phyloP scores from a whole-genome alignment of 2,329 filamentous ascomycete species.

The Falciphora oryzae region DNA sequence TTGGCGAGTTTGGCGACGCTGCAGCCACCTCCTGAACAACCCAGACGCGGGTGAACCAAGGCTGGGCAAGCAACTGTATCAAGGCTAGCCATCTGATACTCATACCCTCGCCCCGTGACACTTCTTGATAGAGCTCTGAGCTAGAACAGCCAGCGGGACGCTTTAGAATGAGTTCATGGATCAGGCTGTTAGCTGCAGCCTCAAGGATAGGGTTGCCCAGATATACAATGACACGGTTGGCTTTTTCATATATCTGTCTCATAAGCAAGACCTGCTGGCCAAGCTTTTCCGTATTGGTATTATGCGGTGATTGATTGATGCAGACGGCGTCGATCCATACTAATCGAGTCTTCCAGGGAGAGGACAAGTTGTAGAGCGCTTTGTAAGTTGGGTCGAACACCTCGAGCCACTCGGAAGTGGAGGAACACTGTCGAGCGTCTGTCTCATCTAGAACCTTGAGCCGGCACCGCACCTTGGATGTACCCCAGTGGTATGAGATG shows the following conservation, averaged over 20 bases:
- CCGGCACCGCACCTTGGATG: not conserved
- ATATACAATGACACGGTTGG: not conserved
- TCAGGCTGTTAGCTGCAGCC: not conserved
- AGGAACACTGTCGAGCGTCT: too few species aligned
- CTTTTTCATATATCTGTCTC: not conserved
- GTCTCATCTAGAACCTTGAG: not conserved
- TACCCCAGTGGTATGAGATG: conserved; percentile 4
- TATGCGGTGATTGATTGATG: not conserved
- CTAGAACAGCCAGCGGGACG: not conserved
- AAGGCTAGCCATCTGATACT: not conserved
- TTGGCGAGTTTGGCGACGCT: not conserved
- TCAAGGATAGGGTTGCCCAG: not conserved
- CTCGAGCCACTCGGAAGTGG: not conserved
- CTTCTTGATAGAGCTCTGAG: not conserved
- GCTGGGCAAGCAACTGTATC: not conserved
- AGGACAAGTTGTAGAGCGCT: not conserved
- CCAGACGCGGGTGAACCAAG: not conserved
- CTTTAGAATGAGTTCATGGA: not conserved
- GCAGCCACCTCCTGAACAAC: not conserved
- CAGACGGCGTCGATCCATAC: conserved; percentile 3
- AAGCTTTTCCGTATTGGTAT: not conserved
- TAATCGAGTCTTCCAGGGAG: not conserved
- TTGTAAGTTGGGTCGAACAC: not conserved
- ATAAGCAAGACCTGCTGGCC: not conserved
- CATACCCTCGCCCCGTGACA: not conserved